Evolutionary conservation across 2,329 filamentous ascomycete species (phyloP).

Genomic region (Diplocarpon mali): DNA sequence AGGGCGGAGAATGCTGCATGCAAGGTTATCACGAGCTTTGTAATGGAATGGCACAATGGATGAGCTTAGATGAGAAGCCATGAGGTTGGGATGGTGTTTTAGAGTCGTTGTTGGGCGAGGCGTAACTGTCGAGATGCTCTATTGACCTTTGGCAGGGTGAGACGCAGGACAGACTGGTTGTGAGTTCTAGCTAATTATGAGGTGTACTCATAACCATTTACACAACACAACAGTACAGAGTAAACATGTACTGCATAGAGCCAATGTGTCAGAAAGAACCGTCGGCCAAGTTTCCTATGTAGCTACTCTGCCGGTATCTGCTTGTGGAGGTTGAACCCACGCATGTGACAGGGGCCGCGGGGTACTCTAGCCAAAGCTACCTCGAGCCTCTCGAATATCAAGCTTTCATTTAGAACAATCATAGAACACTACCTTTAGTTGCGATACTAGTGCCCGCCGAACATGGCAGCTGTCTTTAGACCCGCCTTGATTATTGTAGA

Average conservation of each 20-base stretch:
- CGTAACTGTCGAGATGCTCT: background rate
- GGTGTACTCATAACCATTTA: no score
- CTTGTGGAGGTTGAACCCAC: no score
- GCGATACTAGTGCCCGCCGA: background rate
- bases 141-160: background rate
- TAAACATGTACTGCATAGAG: no score
- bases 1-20: conserved; percentile 9
- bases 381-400: background rate
- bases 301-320: no score
- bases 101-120: background rate
- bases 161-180: no score
- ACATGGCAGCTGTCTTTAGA: conserved; percentile 27
- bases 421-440: no score
- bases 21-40: conserved; percentile 19
- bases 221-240: no score
- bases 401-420: background rate
- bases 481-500: conserved; percentile 69
- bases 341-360: no score
- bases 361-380: background rate
- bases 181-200: no score
- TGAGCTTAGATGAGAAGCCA: conserved; percentile 2
- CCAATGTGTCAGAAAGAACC: no score
- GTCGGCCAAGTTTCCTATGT: no score
- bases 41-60: conserved; percentile 5
- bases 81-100: background rate